Conservation (phyloP, 2,329 filamentous ascomycete genomes). For the Neoascochyta sp. region DNA sequence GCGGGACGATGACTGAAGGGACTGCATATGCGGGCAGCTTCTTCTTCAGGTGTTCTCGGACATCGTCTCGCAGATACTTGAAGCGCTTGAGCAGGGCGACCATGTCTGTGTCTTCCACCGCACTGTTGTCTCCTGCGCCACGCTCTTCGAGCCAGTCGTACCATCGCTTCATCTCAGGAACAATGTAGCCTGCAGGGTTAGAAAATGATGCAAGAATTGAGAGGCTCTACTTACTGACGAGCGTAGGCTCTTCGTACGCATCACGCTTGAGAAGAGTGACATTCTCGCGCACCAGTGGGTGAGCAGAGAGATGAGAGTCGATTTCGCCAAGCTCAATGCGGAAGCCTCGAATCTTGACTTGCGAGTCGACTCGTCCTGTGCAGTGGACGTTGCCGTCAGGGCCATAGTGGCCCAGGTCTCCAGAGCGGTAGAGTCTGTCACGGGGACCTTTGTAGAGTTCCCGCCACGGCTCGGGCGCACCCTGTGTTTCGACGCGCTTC, state of each 20-base stretch:
- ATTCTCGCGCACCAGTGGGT: conserved; percentile 75
- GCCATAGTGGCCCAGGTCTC: conserved; percentile 76
- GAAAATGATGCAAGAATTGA: not conserved
- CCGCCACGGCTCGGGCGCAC: conserved; percentile 68
- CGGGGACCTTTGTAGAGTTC: conserved; percentile 74
- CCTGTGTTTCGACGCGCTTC: conserved; percentile 46
- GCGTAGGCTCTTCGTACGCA: conserved; percentile 75
- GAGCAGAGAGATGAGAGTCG: conserved; percentile 72
- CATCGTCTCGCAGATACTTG: conserved; percentile 56
- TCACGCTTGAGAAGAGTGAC: conserved; percentile 81
- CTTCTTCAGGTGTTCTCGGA: conserved; percentile 65
- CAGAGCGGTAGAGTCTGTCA: conserved; percentile 82
- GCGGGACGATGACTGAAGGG: conserved; percentile 68
- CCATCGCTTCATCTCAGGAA: conserved; percentile 77
- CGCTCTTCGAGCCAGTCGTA: conserved; percentile 58
- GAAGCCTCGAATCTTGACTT: conserved; percentile 96
- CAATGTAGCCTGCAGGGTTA: conserved; percentile 59
- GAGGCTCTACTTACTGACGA: conserved; percentile 65
- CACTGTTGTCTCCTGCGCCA: conserved; percentile 37
- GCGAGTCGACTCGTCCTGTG: conserved; percentile 76
- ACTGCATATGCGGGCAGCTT: conserved; percentile 73
- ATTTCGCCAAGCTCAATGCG: conserved; percentile 93
- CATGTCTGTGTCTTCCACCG: conserved; percentile 48
- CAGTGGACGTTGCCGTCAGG: conserved; percentile 69
- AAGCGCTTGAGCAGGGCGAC: conserved; percentile 58